Percentiles rank a stretch among this genome's conserved stretches.
These are phyloP conservation scores for Pilasporangium apinafurcum DNA, from an alignment of 352 stramenopile genomes.

Conservation along the genomic window DNA sequence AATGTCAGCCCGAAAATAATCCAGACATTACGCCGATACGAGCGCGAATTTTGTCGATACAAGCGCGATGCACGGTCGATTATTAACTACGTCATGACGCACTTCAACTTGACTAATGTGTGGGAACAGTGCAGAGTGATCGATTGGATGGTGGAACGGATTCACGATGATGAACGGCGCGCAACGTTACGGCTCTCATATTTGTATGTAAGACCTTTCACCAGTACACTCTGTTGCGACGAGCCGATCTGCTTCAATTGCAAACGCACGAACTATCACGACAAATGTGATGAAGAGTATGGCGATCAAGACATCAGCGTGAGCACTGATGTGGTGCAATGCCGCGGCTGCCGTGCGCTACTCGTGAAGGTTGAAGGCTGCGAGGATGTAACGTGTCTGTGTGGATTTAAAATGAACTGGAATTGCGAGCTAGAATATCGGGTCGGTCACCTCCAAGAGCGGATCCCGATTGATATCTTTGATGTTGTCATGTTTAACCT, in stretches of 20 bases:
- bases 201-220: constrained; percentile 18
- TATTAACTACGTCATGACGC: no score
- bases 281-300: constrained; percentile 13
- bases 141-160: constrained; percentile 7
- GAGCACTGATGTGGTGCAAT: constrained; percentile 13
- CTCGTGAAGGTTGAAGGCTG: constrained; percentile 22
- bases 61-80: no score
- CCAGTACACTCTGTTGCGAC: constrained; percentile 25
- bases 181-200: constrained; percentile 30
- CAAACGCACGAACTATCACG: constrained; percentile 20
- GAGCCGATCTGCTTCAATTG: constrained; percentile 38
- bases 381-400: constrained; percentile 10
- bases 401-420: constrained; percentile 4
- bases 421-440: background rate
- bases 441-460: no score
- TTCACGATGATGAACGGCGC: constrained; percentile 34
- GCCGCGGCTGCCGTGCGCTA: constrained; percentile 13
- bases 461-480: no score
- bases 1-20: no score
- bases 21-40: no score
- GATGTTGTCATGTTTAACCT: no score
- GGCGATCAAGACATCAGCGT: constrained; percentile 5
- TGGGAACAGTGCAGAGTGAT: no score
- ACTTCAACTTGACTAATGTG: no score
- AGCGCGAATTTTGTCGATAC: no score